Base-by-base conservation (phyloP, 306 rosid species). In the Spatholobus suberectus region DNA sequence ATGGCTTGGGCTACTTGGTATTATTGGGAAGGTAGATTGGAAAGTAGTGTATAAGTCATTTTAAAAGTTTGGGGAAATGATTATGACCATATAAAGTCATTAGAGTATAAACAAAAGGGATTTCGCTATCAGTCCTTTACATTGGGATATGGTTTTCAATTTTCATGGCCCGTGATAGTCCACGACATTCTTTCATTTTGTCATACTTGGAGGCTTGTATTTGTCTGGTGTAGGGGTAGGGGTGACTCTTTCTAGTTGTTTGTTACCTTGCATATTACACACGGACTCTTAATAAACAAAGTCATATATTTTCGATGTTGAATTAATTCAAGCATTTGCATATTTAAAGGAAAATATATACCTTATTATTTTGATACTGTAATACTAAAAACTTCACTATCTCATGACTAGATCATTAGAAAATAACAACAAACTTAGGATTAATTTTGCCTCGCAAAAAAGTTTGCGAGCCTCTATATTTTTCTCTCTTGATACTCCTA, bases 181-280 rank as follows among this genome's bases (percentile, higher is more conserved):
- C 72, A 70, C 71, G 59, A 38, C 78, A 71, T 71, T 59, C 79
- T 43, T 32, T 80, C 29, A 44, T 58, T 59, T 70, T 80, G 55
- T 69, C 70, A 62, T 63, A 74, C 12, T 26, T 20, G 32, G 35
- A 35, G 21, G 8, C 66, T 29, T 18, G 1, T 51, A 62, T 32
- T 57, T 57, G 32, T 57, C 29, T 23, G 0, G 17, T 58, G n/a
- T 24, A 58, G 66, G 66, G 8, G 18, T 26, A 8, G 3, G 8
- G 41, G 6, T n/a, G n/a, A 20, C 32, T 57, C 65, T 24, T 58
- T 61, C 38, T 61, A 61, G 0, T 17, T 61, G 27, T 15, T 61
- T 61, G 20, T 44, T 59, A 51, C 43, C 35, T 41, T 76, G 27
- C 70, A 69, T 55, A 3, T 70, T 79, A 23, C 43, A 52, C 83